Evolutionary conservation across 148 eudicot genomes (phyloP), one percentile per base, ranked within the genome.

Genomic region (Rhododendron molle): DNA sequence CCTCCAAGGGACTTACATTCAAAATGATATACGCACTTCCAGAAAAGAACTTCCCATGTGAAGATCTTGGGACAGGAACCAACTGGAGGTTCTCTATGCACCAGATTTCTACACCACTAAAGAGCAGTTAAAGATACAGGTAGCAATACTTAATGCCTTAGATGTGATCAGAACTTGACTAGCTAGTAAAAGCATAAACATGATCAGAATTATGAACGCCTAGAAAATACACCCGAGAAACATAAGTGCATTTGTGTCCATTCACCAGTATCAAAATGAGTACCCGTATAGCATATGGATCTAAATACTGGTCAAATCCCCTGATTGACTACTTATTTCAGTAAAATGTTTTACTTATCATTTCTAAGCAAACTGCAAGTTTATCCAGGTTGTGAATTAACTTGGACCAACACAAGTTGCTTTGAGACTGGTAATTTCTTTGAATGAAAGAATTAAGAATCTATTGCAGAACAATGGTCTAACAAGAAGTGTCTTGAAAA

Each of bases 21-120:
- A 94, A 88, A 81, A 93, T 78, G 79, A 94, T n/a, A 87, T 94
- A 94, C 14, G 94, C 91, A 86, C 92, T 93, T 86, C 95, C 94
- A 16, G 90, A 87, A 85, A 87, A 91, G 84, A 93, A 93, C 30
- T 90, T 93, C 47, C 95, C 94, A 89, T 89, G 87, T 52, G 92
- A 91, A 87, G 94, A 88, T 85, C 89, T 89, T 85, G 92, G 93
- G 44, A 94, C 88, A 30, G 88, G 87, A 73, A 93, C 95, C 85
- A 93, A 90, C 54, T 72, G 83, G 38, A 89, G 90, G 85, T 91
- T 91, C 86, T 92, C 92, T 65, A 90, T 83, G 81, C 93, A 89
- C 97, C 97, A 94, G 67, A 94, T 88, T 88, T 92, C 94, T 56
- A 91, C 85, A 50, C 94, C 95, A 58, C 97, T 93, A 65, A 80